These are phyloP conservation scores for Phyllosticta capitalensis DNA, from an alignment of 2,329 filamentous ascomycete species.

Conservation along the genomic window DNA sequence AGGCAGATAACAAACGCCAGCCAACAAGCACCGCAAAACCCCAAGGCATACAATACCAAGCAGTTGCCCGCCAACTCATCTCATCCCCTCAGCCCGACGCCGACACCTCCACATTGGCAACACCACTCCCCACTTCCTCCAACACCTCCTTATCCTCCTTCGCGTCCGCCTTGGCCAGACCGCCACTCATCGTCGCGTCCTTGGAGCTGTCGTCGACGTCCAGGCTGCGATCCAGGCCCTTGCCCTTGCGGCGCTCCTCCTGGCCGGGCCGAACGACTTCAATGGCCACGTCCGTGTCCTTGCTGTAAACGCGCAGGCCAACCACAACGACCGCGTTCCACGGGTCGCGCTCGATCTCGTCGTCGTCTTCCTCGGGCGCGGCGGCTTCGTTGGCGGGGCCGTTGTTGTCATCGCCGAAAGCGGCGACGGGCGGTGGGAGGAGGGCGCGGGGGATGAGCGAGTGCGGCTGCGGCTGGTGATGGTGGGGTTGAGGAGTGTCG, in stretches of 20 bases:
- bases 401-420: not conserved
- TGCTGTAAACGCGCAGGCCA: conserved; percentile 48
- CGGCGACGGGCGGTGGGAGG: not conserved
- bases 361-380: conserved; percentile 23
- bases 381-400: conserved; percentile 7
- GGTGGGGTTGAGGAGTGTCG: not conserved
- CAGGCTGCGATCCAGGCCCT: conserved; percentile 12
- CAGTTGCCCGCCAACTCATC: not conserved
- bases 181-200: conserved; percentile 24
- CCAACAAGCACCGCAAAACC: no score
- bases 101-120: not conserved
- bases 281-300: conserved; percentile 42
- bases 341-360: conserved; percentile 40
- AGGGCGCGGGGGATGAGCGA: not conserved
- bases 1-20: no score
- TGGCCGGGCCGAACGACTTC: conserved; percentile 28
- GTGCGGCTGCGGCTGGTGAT: not conserved
- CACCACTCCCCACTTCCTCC: not conserved
- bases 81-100: not conserved
- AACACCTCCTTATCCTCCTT: not conserved
- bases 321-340: conserved; percentile 55
- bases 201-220: conserved; percentile 33
- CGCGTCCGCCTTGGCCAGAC: not conserved
- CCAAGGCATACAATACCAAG: no score
- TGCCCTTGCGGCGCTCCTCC: conserved; percentile 22